Conservation (phyloP, 2,329 filamentous ascomycete species). For the Rutstroemia sp. region DNA sequence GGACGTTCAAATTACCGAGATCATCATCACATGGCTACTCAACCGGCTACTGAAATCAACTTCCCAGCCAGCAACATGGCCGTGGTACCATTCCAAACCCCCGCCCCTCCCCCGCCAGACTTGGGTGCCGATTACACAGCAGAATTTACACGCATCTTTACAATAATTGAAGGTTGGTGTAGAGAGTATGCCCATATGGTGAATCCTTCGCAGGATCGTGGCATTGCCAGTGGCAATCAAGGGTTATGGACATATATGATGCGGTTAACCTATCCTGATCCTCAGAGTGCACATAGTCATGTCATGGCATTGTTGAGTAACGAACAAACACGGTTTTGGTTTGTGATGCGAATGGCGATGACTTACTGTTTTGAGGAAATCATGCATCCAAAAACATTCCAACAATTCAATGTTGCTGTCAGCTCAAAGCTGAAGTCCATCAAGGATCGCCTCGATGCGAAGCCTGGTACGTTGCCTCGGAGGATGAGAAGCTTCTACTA, state of each 20-base stretch:
- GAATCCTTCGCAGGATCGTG: conserved; percentile 12
- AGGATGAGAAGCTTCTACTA: not conserved
- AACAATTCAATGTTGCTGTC: conserved; percentile 25
- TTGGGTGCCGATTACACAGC: not conserved
- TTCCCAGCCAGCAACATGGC: not conserved
- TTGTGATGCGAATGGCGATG: conserved; percentile 33
- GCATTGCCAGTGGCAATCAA: conserved; percentile 19
- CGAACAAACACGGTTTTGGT: conserved; percentile 27
- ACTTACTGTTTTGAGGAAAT: conserved; percentile 33
- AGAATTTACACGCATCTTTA: conserved; percentile 2
- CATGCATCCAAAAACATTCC: conserved; percentile 30
- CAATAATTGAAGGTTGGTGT: conserved; percentile 3
- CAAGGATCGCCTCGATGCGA: conserved; percentile 11
- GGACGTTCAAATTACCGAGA: no score
- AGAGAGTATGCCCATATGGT: not conserved
- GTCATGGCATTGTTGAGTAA: conserved; percentile 30
- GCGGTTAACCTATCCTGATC: conserved; percentile 23
- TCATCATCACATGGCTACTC: no score
- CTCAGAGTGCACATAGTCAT: conserved; percentile 29
- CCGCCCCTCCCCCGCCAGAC: not conserved
- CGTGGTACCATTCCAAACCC: not conserved
- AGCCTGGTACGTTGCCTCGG: conserved; percentile 24
- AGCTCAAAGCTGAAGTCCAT: conserved; percentile 20
- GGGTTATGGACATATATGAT: conserved; percentile 34
- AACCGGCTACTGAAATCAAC: no score